Evolutionary conservation across 1,284 basidiomycete genomes (phyloP).

Genomic region (Ustilago nuda): DNA sequence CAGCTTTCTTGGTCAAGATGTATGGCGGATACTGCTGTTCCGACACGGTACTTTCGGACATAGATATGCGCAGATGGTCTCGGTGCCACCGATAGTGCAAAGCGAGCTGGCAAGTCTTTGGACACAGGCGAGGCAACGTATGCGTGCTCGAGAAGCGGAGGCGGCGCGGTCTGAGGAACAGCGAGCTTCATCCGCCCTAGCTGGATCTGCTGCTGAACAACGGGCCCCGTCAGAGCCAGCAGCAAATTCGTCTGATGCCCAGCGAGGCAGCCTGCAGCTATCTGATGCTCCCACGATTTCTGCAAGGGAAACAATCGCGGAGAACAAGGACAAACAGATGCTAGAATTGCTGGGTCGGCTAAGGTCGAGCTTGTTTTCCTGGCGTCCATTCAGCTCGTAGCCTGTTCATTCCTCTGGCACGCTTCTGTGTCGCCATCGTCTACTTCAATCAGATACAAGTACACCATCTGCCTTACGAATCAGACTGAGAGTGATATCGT

Average conservation of each 20-base stretch:
- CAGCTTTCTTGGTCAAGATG: constrained; percentile 46
- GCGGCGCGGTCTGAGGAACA: background rate
- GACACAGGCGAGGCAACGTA: constrained; percentile 29
- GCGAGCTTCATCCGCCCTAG: background rate
- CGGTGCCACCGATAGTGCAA: constrained; percentile 35
- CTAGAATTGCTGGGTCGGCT: constrained; percentile 30
- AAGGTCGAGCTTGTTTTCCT: constrained; percentile 30
- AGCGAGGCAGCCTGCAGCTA: background rate
- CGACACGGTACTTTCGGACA: constrained; percentile 38
- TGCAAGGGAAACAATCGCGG: background rate
- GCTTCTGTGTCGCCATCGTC: no score
- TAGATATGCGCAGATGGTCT: constrained; percentile 37
- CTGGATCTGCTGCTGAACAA: background rate
- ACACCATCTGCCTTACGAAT: background rate
- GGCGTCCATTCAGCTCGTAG: constrained; percentile 40
- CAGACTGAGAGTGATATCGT: background rate
- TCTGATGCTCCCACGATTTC: background rate
- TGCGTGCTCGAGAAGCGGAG: constrained; percentile 3
- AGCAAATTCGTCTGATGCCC: background rate
- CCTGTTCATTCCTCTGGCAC: background rate
- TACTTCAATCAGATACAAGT: background rate
- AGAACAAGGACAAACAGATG: constrained; percentile 22
- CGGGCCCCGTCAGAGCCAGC: background rate
- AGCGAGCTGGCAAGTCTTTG: constrained; percentile 34
- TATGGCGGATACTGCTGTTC: constrained; percentile 41